A percentile compares a stretch with the other conserved stretches of the same genome.
Conservation (phyloP, 164 flowering plant species). For the Annona squamosa region DNA sequence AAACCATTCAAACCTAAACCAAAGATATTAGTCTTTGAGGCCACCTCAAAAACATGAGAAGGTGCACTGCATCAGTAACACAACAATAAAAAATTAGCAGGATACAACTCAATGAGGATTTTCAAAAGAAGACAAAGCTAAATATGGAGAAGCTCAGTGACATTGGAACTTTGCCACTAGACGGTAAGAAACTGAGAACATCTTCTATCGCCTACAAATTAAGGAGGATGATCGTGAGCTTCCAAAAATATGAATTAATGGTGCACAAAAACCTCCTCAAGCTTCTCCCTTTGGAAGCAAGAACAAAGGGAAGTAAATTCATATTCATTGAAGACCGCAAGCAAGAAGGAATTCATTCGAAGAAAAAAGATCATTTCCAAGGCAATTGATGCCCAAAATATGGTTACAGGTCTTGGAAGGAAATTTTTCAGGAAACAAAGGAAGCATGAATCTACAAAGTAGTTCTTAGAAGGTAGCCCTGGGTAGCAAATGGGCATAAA, state of each 20-base stretch:
- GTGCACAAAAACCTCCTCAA: too few species aligned
- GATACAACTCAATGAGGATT: not conserved
- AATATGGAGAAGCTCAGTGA: not conserved
- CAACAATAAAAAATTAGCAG: conserved; percentile 6
- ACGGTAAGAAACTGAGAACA: not conserved
- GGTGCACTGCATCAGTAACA: conserved; percentile 53
- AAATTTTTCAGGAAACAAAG: not conserved
- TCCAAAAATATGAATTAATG: too few species aligned
- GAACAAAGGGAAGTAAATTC: too few species aligned
- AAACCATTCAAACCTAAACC: conserved; percentile 28
- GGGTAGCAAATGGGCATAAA: too few species aligned
- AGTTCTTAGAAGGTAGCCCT: too few species aligned
- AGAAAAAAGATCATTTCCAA: not conserved
- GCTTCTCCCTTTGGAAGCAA: too few species aligned
- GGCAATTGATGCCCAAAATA: not conserved
- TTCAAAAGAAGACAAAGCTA: not conserved
- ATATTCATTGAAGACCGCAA: too few species aligned
- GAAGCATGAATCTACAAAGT: not conserved
- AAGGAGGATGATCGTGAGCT: not conserved
- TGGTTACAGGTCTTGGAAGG: not conserved
- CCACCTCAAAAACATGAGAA: conserved; percentile 43
- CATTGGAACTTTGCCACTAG: not conserved
- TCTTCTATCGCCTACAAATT: not conserved
- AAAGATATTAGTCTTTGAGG: conserved; percentile 28
- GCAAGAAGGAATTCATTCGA: not conserved